Conservation (phyloP, 1,284 basidiomycete species). For the Spongiforma sp. region DNA sequence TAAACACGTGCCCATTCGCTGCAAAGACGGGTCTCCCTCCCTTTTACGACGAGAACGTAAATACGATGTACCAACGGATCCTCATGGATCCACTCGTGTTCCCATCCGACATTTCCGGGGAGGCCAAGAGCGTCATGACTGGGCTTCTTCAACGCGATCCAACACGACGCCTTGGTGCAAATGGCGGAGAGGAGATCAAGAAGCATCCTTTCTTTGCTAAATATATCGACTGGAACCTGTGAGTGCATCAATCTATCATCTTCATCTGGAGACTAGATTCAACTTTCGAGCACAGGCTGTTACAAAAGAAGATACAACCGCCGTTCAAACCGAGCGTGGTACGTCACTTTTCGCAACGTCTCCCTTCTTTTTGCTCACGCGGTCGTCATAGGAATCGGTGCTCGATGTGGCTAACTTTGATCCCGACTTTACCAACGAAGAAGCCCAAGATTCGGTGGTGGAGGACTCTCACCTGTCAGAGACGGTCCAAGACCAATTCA, state of each 20-base stretch:
- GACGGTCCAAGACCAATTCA: conserved; percentile 95
- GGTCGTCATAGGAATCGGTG: conserved; percentile 65
- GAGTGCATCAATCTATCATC: conserved; percentile 19
- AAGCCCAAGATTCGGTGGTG: conserved; percentile 93
- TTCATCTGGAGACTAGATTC: background rate
- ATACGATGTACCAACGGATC: conserved; percentile 98
- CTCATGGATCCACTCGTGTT: conserved; percentile 94
- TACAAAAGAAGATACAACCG: conserved; percentile 96
- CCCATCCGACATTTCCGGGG: conserved; percentile 87
- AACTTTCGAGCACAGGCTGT: conserved; percentile 54
- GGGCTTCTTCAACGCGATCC: conserved; percentile 93
- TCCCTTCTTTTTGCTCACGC: conserved; percentile 3
- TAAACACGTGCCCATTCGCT: conserved; percentile 9
- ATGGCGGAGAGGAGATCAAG: conserved; percentile 97
- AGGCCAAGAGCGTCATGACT: conserved; percentile 90
- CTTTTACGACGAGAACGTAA: conserved; percentile 99
- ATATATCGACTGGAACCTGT: conserved; percentile 91
- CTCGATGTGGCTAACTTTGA: conserved; percentile 92
- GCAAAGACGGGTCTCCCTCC: conserved; percentile 92
- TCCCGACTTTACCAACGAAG: conserved; percentile 92
- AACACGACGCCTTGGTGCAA: conserved; percentile 81
- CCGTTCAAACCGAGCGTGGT: conserved; percentile 98
- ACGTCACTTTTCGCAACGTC: conserved; percentile 37
- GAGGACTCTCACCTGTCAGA: conserved; percentile 91
- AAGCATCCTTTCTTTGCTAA: conserved; percentile 95